Evolutionary conservation across 1,139 yeast species (phyloP).

Genomic region (Candida freyschussii): DNA sequence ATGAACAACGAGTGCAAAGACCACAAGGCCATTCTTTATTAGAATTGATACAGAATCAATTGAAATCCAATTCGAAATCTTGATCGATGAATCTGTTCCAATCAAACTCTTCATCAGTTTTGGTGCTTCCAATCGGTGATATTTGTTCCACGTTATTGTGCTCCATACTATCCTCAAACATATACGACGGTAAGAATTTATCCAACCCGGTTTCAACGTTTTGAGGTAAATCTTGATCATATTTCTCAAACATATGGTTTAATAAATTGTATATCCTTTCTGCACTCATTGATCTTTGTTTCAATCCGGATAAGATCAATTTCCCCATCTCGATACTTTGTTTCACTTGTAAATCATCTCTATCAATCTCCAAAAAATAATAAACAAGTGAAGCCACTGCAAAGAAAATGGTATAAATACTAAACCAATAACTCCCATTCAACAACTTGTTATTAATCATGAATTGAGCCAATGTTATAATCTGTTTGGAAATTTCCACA

Average conservation of each 20-base stretch:
- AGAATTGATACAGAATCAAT: slow-evolving; percentile 40
- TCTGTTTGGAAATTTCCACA: slow-evolving; percentile 74
- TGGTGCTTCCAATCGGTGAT: slow-evolving; percentile 2
- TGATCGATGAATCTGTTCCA: slow-evolving; percentile 16
- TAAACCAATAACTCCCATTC: slow-evolving; percentile 63
- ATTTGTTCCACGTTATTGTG: no score
- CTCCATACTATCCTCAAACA: no score
- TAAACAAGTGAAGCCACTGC: slow-evolving; percentile 61
- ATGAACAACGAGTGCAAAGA: slow-evolving; percentile 52
- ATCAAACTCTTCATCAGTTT: slow-evolving; percentile 13
- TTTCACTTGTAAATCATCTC: slow-evolving; percentile 8
- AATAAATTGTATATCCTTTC: slow-evolving; percentile 15
- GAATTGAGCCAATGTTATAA: slow-evolving; percentile 71
- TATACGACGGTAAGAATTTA: slow-evolving; percentile 80
- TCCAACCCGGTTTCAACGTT: no score
- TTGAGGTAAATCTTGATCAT: no score
- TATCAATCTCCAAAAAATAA: slow-evolving; percentile 16
- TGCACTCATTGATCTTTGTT: slow-evolving; percentile 14
- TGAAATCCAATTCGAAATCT: slow-evolving; percentile 9
- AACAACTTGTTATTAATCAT: slow-evolving; percentile 59
- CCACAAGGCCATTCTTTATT: slow-evolving; percentile 53
- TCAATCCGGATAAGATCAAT: slow-evolving; percentile 10
- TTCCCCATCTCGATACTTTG: slow-evolving; percentile 15
- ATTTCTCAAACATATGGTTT: slow-evolving; percentile 19
- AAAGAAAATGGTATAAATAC: slow-evolving; percentile 84